Base-by-base conservation (phyloP, 345 rosid genomes). In the Bretschneidera sinensis region DNA sequence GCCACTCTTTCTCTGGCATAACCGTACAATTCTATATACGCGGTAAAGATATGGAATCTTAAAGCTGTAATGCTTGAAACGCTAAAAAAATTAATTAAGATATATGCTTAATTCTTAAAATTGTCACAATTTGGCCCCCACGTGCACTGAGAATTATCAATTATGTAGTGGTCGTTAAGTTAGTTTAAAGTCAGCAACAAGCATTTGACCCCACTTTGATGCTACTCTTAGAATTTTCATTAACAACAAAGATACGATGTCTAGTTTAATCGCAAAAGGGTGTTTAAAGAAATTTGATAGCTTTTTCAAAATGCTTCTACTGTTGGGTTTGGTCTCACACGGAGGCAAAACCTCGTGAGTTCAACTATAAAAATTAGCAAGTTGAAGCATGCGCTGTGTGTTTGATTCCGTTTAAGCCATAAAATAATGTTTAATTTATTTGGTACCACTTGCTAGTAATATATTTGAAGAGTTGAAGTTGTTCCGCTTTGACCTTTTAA, bases 101-200 rank as follows among this genome's bases (percentile, higher is more conserved):
- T n/a, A n/a, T n/a, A n/a, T n/a, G n/a, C n/a, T n/a, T n/a, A n/a
- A n/a, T n/a, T n/a, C n/a, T n/a, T n/a, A n/a, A n/a, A n/a, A n/a
- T n/a, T n/a, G n/a, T n/a, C n/a, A n/a, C n/a, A n/a, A 24, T 43
- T 59, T 25, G 65, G 60, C 34, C 51, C 54, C 63, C 62, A 64
- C 56, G 34, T 21, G 31, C 48, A 49, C 66, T 23, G 28, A 48
- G 31, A 35, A n/a, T n/a, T n/a, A n/a, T n/a, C n/a, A n/a, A n/a
- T n/a, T 28, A 7, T 48, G 6, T 4, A 31, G 43, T 69, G 63
- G 68, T 21, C 63, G 73, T 69, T 62, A 62, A 69, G 73, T 69
- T 62, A 58, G 68, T 69, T 69, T 50, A 19, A 49, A 25, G 45
- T 25, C n/a, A 28, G 39, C 51, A 60, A 4, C 16, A 10, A 11